A percentile compares a stretch with the other conserved stretches of the same genome.
phyloP scores from a whole-genome alignment of 306 rosid genomes.

The Quercus robur region DNA sequence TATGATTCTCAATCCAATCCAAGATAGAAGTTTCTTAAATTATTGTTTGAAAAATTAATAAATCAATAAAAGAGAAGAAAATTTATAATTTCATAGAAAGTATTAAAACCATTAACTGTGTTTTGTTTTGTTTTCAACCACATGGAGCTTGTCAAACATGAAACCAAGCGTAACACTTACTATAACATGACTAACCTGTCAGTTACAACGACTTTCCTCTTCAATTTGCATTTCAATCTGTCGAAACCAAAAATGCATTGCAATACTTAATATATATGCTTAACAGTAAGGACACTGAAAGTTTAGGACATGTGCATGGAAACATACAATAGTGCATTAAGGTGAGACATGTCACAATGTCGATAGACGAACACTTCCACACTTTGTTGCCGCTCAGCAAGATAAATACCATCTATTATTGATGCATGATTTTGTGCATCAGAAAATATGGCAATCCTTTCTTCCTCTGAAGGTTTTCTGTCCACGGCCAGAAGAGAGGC shows the following conservation, averaged over 20 bases:
- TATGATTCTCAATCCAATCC: too few species aligned
- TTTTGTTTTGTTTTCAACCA: not conserved
- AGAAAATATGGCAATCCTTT: constrained; percentile 79
- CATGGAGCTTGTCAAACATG: too few species aligned
- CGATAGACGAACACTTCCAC: constrained; percentile 69
- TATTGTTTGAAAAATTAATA: too few species aligned
- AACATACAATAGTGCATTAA: constrained; percentile 69
- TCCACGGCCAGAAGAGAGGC: constrained; percentile 66
- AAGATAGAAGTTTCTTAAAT: too few species aligned
- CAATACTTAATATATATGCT: not conserved
- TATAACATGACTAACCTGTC: too few species aligned
- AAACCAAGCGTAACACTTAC: too few species aligned
- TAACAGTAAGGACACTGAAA: not conserved
- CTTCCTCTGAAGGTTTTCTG: constrained; percentile 47
- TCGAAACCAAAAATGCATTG: too few species aligned
- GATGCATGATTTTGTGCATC: constrained; percentile 87
- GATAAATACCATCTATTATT: constrained; percentile 87
- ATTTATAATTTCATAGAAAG: too few species aligned
- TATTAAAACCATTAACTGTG: too few species aligned
- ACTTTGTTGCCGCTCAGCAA: constrained; percentile 69
- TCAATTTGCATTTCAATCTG: too few species aligned
- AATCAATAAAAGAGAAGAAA: too few species aligned
- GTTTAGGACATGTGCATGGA: constrained; percentile 19
- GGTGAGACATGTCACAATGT: constrained; percentile 94
- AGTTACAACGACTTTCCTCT: too few species aligned